Evolutionary conservation across 2,329 filamentous ascomycete species (phyloP).

Genomic region (Nothomitra cinnamomea): DNA sequence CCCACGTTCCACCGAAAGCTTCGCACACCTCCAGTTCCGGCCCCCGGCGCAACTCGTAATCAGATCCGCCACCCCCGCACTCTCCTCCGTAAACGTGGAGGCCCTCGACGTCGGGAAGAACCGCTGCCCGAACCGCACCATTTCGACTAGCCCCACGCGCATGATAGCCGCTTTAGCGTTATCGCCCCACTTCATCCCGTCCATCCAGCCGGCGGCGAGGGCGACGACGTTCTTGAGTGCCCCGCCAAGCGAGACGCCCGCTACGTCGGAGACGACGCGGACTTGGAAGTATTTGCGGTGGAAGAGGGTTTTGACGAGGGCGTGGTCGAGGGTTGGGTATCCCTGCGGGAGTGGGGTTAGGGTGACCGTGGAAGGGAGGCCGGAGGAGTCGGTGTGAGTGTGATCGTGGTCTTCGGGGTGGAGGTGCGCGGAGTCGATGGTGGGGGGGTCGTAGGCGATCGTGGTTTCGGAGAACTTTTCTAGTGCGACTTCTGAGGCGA

Average conservation of each 20-base stretch:
- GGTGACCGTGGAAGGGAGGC: conserved; percentile 46
- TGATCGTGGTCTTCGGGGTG: conserved; percentile 24
- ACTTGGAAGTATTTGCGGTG: conserved; percentile 97
- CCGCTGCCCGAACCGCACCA: conserved; percentile 86
- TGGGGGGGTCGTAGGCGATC: conserved; percentile 85
- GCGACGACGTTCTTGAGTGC: conserved; percentile 96
- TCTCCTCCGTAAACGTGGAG: conserved; percentile 91
- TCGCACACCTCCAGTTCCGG: conserved; percentile 86
- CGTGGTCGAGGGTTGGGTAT: conserved; percentile 75
- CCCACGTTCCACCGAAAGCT: conserved; percentile 65
- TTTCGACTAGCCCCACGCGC: conserved; percentile 87
- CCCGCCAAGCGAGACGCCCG: conserved; percentile 83
- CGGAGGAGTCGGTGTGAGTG: conserved; percentile 34
- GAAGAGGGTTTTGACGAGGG: conserved; percentile 71
- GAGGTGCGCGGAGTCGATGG: conserved; percentile 66
- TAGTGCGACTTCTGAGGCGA: conserved; percentile 81
- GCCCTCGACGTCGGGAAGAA: conserved; percentile 79
- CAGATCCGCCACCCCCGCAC: conserved; percentile 83
- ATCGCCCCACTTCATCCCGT: conserved; percentile 92
- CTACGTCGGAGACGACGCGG: conserved; percentile 84
- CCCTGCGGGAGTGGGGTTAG: conserved; percentile 62
- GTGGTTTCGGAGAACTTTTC: conserved; percentile 98
- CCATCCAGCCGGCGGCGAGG: conserved; percentile 83
- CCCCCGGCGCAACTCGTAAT: conserved; percentile 89
- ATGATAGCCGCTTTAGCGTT: conserved; percentile 98